These are phyloP conservation scores for Penicillium sp. DNA, from an alignment of 2,329 filamentous ascomycete genomes.

Conservation along the genomic window DNA sequence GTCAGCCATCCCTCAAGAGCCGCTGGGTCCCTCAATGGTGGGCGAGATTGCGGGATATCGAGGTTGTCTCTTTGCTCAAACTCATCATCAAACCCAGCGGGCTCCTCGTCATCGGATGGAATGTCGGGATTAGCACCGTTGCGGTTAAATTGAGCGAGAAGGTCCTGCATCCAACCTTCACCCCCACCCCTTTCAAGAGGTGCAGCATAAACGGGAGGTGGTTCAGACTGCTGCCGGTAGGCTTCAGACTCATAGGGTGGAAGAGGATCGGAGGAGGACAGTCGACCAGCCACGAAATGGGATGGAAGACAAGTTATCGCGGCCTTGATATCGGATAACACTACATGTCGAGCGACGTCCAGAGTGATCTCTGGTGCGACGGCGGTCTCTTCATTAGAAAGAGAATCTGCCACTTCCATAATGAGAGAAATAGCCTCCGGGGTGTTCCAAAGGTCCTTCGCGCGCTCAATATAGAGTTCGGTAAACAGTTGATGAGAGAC, in stretches of 20 bases:
- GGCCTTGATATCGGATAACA: constrained; percentile 67
- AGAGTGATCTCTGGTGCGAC: constrained; percentile 48
- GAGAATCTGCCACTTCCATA: constrained; percentile 61
- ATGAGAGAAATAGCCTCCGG: constrained; percentile 66
- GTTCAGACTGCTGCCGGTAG: constrained; percentile 34
- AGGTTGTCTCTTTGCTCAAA: constrained; percentile 11
- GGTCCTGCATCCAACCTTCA: constrained; percentile 37
- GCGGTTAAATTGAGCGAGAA: constrained; percentile 35
- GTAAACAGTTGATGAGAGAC: constrained; percentile 65
- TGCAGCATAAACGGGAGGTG: constrained; percentile 31
- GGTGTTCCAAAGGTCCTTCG: constrained; percentile 83
- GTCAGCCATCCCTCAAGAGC: constrained; percentile 35
- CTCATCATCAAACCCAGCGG: constrained; percentile 10
- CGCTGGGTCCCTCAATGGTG: constrained; percentile 27
- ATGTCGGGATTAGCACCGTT: not conserved
- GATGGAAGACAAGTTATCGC: constrained; percentile 68
- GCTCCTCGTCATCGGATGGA: constrained; percentile 21
- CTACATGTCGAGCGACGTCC: constrained; percentile 68
- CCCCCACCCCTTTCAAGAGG: constrained; percentile 32
- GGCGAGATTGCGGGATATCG: constrained; percentile 18
- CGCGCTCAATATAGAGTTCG: constrained; percentile 69
- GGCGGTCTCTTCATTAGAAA: constrained; percentile 42
- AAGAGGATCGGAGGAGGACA: constrained; percentile 77
- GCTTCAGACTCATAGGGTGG: constrained; percentile 58
- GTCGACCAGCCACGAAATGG: constrained; percentile 59